A percentile compares a stretch with the other conserved stretches of the same genome.
Evolutionary conservation across 179 eudicot species (phyloP).

Genomic region (Dionaea muscipula): DNA sequence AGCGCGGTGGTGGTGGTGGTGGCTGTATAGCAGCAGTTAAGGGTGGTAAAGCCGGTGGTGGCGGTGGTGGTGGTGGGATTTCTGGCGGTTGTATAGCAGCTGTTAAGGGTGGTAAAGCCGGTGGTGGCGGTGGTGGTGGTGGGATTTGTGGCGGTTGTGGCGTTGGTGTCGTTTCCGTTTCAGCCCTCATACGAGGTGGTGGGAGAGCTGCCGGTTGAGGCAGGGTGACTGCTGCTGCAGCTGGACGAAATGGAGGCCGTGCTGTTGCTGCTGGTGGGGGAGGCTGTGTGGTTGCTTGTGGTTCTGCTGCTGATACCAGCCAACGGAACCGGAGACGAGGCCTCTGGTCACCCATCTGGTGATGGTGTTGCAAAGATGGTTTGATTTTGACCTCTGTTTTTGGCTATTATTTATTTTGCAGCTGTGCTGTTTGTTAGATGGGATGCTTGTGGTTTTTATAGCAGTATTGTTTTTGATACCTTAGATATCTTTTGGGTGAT

Average conservation of each 20-base stretch:
- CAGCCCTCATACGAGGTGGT: too few species aligned
- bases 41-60: not conserved
- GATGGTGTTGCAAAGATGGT: not conserved
- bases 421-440: not conserved
- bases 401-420: not conserved
- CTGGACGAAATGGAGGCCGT: slow-evolving; percentile 24
- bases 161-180: too few species aligned
- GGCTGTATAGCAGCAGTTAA: slow-evolving; percentile 6
- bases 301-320: slow-evolving; percentile 15
- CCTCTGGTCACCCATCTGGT: slow-evolving; percentile 32
- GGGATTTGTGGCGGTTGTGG: slow-evolving; percentile 18
- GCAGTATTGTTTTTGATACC: slow-evolving; percentile 17
- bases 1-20: slow-evolving; percentile 21
- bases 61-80: slow-evolving; percentile 7
- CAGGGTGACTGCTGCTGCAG: slow-evolving; percentile 15
- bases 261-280: slow-evolving; percentile 12
- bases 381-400: not conserved
- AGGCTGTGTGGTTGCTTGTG: not conserved
- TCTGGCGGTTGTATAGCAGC: slow-evolving; percentile 15
- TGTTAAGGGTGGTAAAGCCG: slow-evolving; percentile 16
- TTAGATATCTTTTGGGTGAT: not conserved
- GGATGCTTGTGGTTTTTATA: not conserved
- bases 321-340: slow-evolving; percentile 39
- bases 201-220: slow-evolving; percentile 13
- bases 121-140: slow-evolving; percentile 11